Percentiles rank a stretch among this genome's conserved stretches.
Evolutionary conservation across 305 asterid genomes (phyloP).

Genomic region (Vinca major): DNA sequence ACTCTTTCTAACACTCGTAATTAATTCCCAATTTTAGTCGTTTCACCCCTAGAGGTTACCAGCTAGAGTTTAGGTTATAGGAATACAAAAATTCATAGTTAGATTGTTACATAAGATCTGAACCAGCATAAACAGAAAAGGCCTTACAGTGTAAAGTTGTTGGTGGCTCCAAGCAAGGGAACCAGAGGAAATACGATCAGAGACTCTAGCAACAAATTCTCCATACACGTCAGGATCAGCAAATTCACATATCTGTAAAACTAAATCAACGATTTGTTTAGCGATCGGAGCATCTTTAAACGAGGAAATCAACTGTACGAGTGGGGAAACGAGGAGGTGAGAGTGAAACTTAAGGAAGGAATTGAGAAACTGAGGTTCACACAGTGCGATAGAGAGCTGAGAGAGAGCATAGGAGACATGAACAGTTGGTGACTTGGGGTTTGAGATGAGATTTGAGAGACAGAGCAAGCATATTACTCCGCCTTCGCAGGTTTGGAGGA

Average conservation of each 20-base stretch:
- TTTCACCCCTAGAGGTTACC: no score
- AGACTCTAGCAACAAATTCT: slow-evolving; percentile 63
- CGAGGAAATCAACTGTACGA: slow-evolving; percentile 44
- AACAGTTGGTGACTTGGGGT: slow-evolving; percentile 66
- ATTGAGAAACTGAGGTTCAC: slow-evolving; percentile 60
- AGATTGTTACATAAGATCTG: no score
- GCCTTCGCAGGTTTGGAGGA: slow-evolving; percentile 62
- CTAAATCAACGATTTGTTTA: slow-evolving; percentile 51
- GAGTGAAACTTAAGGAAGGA: slow-evolving; percentile 56
- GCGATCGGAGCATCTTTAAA: slow-evolving; percentile 71
- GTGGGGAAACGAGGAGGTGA: slow-evolving; percentile 80
- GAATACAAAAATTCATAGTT: no score
- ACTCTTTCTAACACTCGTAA: no score
- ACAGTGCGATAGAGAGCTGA: slow-evolving; percentile 68
- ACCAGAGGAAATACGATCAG: slow-evolving; percentile 53
- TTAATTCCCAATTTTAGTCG: no score
- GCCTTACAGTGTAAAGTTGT: slow-evolving; percentile 54
- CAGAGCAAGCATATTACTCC: slow-evolving; percentile 82
- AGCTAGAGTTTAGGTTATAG: no score
- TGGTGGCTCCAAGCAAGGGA: slow-evolving; percentile 71
- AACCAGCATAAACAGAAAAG: not conserved
- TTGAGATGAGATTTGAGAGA: slow-evolving; percentile 66
- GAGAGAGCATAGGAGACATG: slow-evolving; percentile 90
- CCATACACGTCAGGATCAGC: slow-evolving; percentile 30
- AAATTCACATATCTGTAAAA: slow-evolving; percentile 39